Evolutionary conservation across 2,329 filamentous ascomycete species (phyloP).

Genomic region (Fusarium foetens): DNA sequence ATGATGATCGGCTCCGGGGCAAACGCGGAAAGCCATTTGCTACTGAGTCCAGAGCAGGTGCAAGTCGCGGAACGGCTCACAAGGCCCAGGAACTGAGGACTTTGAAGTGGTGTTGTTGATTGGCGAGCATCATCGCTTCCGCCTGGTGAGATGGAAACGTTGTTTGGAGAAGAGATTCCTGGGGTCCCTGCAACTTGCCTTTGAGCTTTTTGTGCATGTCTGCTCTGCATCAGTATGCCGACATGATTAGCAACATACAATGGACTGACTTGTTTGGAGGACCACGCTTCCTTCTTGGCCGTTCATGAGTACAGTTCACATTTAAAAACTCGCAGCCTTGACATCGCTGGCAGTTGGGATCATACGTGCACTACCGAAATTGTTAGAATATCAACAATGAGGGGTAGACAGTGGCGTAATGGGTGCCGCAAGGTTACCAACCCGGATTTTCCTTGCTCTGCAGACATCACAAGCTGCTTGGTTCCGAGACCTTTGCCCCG

Average conservation of each 20-base stretch:
- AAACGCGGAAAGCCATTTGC: constrained; percentile 33
- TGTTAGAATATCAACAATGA: background rate
- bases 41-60: background rate
- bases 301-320: constrained; percentile 33
- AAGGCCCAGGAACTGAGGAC: background rate
- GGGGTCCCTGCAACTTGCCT: background rate
- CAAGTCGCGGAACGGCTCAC: background rate
- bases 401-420: background rate
- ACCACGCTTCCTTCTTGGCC: constrained; percentile 37
- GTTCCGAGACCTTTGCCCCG: constrained; percentile 20
- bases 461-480: constrained; percentile 41
- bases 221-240: background rate
- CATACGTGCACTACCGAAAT: constrained; percentile 29
- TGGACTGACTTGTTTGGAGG: constrained; percentile 34
- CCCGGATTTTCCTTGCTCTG: constrained; percentile 40
- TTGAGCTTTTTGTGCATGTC: constrained; percentile 11
- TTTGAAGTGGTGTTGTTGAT: constrained; percentile 8
- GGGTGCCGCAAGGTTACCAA: background rate
- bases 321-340: constrained; percentile 34
- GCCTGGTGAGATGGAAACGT: background rate
- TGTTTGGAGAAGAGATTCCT: background rate
- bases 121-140: background rate
- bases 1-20: constrained; percentile 23
- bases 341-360: constrained; percentile 9
- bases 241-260: accelerated